Evolutionary conservation across 495 filamentous ascomycete genomes (phyloP).

Genomic region (Talaromyces borbonicus): DNA sequence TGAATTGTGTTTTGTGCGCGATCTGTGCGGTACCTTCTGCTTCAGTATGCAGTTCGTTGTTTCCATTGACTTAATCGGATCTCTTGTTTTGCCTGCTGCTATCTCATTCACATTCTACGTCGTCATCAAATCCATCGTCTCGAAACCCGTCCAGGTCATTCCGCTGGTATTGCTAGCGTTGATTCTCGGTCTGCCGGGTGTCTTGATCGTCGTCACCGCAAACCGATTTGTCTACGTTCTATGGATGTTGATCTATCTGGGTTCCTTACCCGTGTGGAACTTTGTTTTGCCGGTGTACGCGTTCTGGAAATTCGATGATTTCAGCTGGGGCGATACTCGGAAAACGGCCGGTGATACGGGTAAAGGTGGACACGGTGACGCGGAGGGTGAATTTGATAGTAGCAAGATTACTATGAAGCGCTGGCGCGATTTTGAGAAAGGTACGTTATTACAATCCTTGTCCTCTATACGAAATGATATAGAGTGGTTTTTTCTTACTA

Average conservation of each 20-base stretch:
- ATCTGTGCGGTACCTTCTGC: conserved; percentile 98
- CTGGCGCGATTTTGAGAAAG: conserved; percentile 94
- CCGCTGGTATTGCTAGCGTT: conserved; percentile 83
- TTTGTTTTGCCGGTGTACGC: conserved; percentile 90
- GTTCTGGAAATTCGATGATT: conserved; percentile 99
- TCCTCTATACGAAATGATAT: too few species aligned
- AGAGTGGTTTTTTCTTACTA: not conserved
- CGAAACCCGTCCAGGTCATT: conserved; percentile 78
- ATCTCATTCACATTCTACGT: conserved; percentile 97
- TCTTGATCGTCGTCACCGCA: conserved; percentile 93
- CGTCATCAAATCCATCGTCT: conserved; percentile 77
- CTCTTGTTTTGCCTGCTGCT: conserved; percentile 87
- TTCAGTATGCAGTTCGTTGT: conserved; percentile 99
- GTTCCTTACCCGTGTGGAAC: conserved; percentile 96
- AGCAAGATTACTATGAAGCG: conserved; percentile 98
- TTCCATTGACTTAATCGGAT: conserved; percentile 91
- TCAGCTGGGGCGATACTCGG: conserved; percentile 97
- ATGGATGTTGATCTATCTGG: conserved; percentile 95
- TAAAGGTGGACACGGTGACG: conserved; percentile 64
- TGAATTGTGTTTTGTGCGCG: conserved; percentile 90
- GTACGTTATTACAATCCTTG: conserved; percentile 26
- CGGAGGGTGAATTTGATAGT: conserved; percentile 94
- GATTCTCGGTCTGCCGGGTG: conserved; percentile 86
- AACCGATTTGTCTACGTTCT: conserved; percentile 85
- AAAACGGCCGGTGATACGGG: conserved; percentile 87